Evolutionary conservation across 495 filamentous ascomycete species (phyloP), one percentile per base, ranked within the genome.

Genomic region (Penicillium goetzii): DNA sequence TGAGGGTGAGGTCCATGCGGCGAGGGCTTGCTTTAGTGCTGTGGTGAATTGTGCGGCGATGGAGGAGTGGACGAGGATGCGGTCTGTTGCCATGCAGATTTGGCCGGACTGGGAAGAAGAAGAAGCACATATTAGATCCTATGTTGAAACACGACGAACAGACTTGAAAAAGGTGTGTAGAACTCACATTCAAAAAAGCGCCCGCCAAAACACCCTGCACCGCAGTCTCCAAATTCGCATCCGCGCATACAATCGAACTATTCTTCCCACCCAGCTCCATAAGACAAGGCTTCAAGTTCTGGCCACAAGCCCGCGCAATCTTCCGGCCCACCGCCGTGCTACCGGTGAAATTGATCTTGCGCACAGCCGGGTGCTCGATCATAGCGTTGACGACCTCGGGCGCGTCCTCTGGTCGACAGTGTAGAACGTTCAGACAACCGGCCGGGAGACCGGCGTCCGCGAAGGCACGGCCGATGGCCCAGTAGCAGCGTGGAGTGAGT

Each of bases 41-140:
- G 66, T 60, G 14, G 69, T 63, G 69, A 96, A 97, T 17, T 82
- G 71, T 3, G 77, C 75, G 19, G 83, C 81, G 63, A 96, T 80
- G 14, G 83, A 83, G 34, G 84, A 83, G 74, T 95, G 89, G 14
- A 96, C 88, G 40, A 97, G 79, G 69, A 97, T 92, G 14, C 90
- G 85, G 74, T 97, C 93, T 0, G 92, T 96, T 3, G 87, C 81
- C 92, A 97, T 93, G 78, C 93, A 97, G 49, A 94, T 88, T 77
- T 97, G 93, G 9, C 93, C 93, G 41, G 85, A 79, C 75, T 86
- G 68, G 17, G n/a, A 51, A 36, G 3, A 36, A 56, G 51, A 53
- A 8, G 41, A 25, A 17, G 9, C 23, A 38, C 15, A 32, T 1
- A 12, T 32, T 30, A 50, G 36, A 30, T 14, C 7, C 4, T 32